Base-by-base conservation (phyloP, 2,329 filamentous ascomycete species). In the Calonectria pseudoturangicola region DNA sequence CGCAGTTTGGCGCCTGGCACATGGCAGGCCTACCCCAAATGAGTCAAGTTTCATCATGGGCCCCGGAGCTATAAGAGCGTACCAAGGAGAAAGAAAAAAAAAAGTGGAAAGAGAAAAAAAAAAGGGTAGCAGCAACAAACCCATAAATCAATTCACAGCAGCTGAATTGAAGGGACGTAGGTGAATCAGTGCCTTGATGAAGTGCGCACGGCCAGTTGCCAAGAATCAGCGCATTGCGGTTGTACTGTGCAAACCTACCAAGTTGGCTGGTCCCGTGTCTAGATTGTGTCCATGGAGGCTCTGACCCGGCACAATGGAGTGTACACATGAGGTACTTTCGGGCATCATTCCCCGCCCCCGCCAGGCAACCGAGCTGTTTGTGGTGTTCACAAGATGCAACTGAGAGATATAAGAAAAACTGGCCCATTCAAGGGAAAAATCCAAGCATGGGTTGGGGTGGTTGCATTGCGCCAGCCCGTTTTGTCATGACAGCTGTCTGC, bases 371-470 rank as follows among this genome's bases (percentile, higher is more conserved):
- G 36, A 63, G 47, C 13, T 41, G 33, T 18, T 63, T 21, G 39
- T 63, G 51, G 33, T 56, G 47, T 67, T 47, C 39, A 43, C 39
- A 30, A 68, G 64, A 71, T 71, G 70, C 48, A 71, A 68, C 64
- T 64, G 70, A 71, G 70, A 71, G 70, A 71, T 64, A 71, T 65
- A 71, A 64, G 56, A 36, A 64, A 47, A 48, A 54, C 16, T 50
- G 28, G 4, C 41, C 36, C 43, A 30, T 60, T 68, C 65, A 50
- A 66, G 43, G 33, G 28, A 18, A 27, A 54, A 66, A 36, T 9
- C 50, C 48, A 67, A 41, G 21, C 33, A n/a, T 67, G 39, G 33
- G 30, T 56, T 33, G 60, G 41, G 65, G 56, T 60, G 15, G 47
- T 64, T 36, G 30, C 48, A 50, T 51, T 43, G n/a, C 36, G 51